A percentile compares a stretch with the other conserved stretches of the same genome.
Evolutionary conservation across 805 yeast genomes (phyloP).

Genomic region (Saturnispora ahearnii): DNA sequence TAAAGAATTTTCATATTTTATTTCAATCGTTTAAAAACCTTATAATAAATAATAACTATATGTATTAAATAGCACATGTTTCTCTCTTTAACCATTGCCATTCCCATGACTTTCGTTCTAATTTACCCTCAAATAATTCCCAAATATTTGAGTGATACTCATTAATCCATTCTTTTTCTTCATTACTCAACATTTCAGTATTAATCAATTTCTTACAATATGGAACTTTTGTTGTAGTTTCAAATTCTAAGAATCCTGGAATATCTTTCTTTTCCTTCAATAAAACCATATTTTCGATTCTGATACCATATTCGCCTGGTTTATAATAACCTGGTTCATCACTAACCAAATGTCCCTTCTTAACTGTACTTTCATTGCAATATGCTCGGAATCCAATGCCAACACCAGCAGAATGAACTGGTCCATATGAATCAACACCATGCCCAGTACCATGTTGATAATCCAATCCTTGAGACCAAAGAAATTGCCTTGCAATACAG

Average conservation of each 20-base stretch:
- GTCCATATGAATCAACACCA: slow-evolving; percentile 53
- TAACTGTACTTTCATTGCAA: slow-evolving; percentile 35
- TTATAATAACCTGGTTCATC: slow-evolving; percentile 60
- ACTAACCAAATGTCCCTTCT: slow-evolving; percentile 46
- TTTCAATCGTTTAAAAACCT: background rate
- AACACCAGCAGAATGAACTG: slow-evolving; percentile 57
- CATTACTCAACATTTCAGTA: slow-evolving; percentile 31
- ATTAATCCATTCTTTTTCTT: slow-evolving; percentile 45
- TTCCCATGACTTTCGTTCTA: slow-evolving; percentile 31
- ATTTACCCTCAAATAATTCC: slow-evolving; percentile 33
- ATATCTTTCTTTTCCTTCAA: slow-evolving; percentile 32
- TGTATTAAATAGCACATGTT: slow-evolving; percentile 24
- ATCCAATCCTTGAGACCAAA: slow-evolving; percentile 50
- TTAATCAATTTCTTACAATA: slow-evolving; percentile 46
- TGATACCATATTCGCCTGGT: slow-evolving; percentile 50
- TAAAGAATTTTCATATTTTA: no score
- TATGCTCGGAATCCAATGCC: slow-evolving; percentile 50
- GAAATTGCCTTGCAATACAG: slow-evolving; percentile 47
- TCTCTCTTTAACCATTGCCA: slow-evolving; percentile 45
- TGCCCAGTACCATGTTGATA: slow-evolving; percentile 60
- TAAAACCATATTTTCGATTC: slow-evolving; percentile 44
- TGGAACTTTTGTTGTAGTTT: slow-evolving; percentile 51
- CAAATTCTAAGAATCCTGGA: slow-evolving; percentile 42
- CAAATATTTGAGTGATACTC: slow-evolving; percentile 39
- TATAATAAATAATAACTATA: background rate